phyloP scores from a whole-genome alignment of 1,284 basidiomycete genomes.

The Ceratobasidium sp. region DNA sequence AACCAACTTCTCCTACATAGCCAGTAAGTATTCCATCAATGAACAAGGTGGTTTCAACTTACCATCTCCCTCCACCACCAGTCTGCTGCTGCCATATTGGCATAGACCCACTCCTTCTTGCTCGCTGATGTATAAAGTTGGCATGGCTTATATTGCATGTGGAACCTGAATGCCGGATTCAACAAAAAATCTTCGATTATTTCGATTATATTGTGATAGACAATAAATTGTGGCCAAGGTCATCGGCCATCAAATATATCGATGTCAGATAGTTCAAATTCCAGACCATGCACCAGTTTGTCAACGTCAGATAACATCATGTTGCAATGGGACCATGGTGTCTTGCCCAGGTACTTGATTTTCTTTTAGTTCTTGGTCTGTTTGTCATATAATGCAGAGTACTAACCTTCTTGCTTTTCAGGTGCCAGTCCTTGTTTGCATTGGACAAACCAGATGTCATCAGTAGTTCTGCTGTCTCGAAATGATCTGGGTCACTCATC shows the following conservation, averaged over 20 bases:
- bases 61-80: conserved; percentile 26
- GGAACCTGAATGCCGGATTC: neutral
- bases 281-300: neutral
- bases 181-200: neutral
- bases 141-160: neutral
- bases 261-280: neutral
- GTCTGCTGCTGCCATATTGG: neutral
- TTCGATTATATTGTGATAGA: neutral
- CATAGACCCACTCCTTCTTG: neutral
- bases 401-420: conserved; percentile 20
- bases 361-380: too few relatives aligned
- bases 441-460: conserved; percentile 16
- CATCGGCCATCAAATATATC: neutral
- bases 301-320: neutral
- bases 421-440: neutral
- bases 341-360: neutral
- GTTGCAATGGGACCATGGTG: neutral
- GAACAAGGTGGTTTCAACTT: neutral
- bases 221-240: neutral
- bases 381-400: neutral
- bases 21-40: neutral
- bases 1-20: conserved; percentile 1
- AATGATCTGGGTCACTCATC: neutral
- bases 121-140: neutral
- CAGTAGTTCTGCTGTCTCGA: neutral